Conservation (phyloP, 768 basidiomycete genomes). For the Pulveroboletus sp. region DNA sequence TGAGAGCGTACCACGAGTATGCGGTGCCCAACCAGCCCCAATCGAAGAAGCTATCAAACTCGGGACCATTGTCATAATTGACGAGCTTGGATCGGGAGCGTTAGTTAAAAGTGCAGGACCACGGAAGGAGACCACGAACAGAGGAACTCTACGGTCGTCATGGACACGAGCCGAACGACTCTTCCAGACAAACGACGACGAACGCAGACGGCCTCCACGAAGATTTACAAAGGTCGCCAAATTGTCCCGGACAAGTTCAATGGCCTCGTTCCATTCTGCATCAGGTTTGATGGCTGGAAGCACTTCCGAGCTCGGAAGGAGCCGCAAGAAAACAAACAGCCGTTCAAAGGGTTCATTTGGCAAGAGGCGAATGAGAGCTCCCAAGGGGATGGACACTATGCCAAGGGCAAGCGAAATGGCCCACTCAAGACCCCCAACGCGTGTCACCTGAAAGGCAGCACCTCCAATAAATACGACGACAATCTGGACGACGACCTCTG, state of each 20-base stretch:
- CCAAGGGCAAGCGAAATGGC: conserved; percentile 89
- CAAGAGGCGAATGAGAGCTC: conserved; percentile 72
- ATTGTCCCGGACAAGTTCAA: conserved; percentile 83
- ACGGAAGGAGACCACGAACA: conserved; percentile 41
- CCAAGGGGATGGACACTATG: conserved; percentile 83
- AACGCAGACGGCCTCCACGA: conserved; percentile 85
- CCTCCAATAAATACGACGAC: conserved; percentile 91
- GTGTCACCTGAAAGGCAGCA: conserved; percentile 86
- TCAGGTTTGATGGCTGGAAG: conserved; percentile 66
- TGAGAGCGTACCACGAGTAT: conserved; percentile 54
- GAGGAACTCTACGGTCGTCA: conserved; percentile 40
- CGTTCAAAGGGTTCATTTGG: conserved; percentile 80
- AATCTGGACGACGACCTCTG: conserved; percentile 86
- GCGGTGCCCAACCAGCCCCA: conserved; percentile 63
- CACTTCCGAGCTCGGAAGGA: conserved; percentile 60
- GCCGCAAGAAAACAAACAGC: conserved; percentile 48
- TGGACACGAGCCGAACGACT: conserved; percentile 64
- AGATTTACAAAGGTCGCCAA: conserved; percentile 77
- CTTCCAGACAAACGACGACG: conserved; percentile 82
- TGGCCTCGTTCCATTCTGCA: conserved; percentile 72
- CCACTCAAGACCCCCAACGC: conserved; percentile 84
- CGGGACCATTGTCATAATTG: conserved; percentile 74
- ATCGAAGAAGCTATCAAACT: conserved; percentile 71
- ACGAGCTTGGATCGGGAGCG: conserved; percentile 50
- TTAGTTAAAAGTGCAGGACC: conserved; percentile 10